phyloP scores from a whole-genome alignment of 2,329 filamentous ascomycete species.

The Pseudopithomyces chartarum region DNA sequence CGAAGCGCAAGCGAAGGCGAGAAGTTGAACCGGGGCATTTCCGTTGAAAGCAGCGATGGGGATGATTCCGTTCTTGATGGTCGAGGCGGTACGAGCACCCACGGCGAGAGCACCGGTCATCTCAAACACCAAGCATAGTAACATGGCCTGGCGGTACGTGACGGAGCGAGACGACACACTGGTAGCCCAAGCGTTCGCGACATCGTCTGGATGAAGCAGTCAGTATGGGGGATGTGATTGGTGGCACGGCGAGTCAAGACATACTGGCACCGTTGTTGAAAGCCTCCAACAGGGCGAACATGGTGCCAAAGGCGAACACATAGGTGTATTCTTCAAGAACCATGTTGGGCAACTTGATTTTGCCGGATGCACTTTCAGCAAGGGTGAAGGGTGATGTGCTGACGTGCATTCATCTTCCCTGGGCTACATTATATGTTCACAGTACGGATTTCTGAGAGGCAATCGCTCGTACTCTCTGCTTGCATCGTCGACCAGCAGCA shows the following conservation, averaged over 20 bases:
- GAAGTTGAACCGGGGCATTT: conserved; percentile 55
- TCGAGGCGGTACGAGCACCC: conserved; percentile 64
- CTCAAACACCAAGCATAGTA: conserved; percentile 53
- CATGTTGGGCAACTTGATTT: neutral
- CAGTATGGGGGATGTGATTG: conserved; percentile 1
- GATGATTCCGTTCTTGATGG: conserved; percentile 75
- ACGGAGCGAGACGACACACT: conserved; percentile 80
- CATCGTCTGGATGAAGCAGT: conserved; percentile 61
- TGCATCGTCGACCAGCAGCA: neutral
- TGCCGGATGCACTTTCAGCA: conserved; percentile 1
- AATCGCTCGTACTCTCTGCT: neutral
- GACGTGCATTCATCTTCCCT: conserved; percentile 1
- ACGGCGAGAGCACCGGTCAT: conserved; percentile 53
- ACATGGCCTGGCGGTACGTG: conserved; percentile 66
- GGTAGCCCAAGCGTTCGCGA: conserved; percentile 82
- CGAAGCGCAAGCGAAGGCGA: conserved; percentile 62
- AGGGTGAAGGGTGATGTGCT: conserved; percentile 4
- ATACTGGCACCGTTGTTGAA: conserved; percentile 74
- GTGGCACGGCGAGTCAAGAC: neutral
- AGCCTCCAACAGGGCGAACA: conserved; percentile 76
- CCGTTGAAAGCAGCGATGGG: conserved; percentile 52
- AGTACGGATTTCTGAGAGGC: neutral
- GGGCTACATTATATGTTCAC: conserved; percentile 4
- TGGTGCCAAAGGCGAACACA: conserved; percentile 75
- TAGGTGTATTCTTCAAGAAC: conserved; percentile 60